phyloP scores from a whole-genome alignment of 805 yeast species.

The Kodamaea jinghongensis region DNA sequence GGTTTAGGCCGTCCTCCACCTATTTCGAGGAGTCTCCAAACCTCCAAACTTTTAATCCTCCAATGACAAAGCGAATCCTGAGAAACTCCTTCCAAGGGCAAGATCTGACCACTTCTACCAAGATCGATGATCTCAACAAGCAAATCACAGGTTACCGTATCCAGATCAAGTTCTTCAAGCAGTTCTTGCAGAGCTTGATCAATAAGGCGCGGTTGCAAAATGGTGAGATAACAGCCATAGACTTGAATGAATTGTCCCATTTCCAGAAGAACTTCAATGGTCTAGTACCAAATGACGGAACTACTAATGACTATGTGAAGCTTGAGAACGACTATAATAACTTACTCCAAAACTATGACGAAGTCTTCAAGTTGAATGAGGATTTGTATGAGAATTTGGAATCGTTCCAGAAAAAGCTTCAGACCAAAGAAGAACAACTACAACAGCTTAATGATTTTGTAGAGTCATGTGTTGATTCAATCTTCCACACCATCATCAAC shows the following conservation, averaged over 20 bases:
- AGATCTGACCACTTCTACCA: conserved; percentile 19
- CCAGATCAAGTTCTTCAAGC: conserved; percentile 39
- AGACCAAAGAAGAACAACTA: conserved; percentile 25
- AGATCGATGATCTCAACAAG: conserved; percentile 30
- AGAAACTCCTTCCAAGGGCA: conserved; percentile 9
- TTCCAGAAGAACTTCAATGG: conserved; percentile 18
- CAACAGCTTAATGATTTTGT: conserved; percentile 13
- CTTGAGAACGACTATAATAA: conserved; percentile 20
- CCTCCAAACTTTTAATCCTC: conserved; percentile 10
- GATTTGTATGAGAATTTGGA: conserved; percentile 38
- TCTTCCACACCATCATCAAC: conserved; percentile 18
- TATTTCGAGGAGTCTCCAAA: conserved; percentile 10
- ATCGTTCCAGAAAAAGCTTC: conserved; percentile 29
- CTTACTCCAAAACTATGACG: conserved; percentile 29
- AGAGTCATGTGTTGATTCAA: conserved; percentile 18
- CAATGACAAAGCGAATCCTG: conserved; percentile 7
- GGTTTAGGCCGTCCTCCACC: conserved; percentile 19
- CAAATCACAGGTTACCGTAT: conserved; percentile 36
- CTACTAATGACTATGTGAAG: conserved; percentile 11
- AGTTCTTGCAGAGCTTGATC: conserved; percentile 37
- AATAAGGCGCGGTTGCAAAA: conserved; percentile 9
- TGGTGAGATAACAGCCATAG: conserved; percentile 9
- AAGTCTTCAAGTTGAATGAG: conserved; percentile 34
- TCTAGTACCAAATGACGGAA: conserved; percentile 10
- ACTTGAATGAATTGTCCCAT: conserved; percentile 19